These are phyloP conservation scores for Trypanosoma cruzi DNA, from an alignment of 208 protist genomes.

Conservation along the genomic window DNA sequence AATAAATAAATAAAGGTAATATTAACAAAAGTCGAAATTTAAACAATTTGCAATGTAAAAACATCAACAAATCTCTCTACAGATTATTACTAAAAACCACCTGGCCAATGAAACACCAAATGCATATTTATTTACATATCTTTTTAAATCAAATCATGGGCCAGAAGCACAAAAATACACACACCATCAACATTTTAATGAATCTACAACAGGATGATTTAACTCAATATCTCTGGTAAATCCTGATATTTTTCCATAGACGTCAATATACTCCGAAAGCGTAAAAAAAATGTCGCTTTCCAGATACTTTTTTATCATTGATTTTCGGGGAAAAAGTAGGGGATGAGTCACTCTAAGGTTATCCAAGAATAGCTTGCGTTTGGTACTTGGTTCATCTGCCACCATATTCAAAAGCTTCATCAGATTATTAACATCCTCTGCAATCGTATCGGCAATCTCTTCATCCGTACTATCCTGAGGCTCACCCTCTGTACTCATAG, in stretches of 20 bases:
- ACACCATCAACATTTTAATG: slow-evolving; percentile 67
- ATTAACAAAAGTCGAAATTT: background rate
- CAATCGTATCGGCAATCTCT: slow-evolving; percentile 47
- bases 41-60: slow-evolving; percentile 2
- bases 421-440: slow-evolving; percentile 50
- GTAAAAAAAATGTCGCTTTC: slow-evolving; percentile 60
- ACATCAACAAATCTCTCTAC: background rate
- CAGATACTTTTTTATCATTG: slow-evolving; percentile 50
- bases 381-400: slow-evolving; percentile 21
- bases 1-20: slow-evolving; percentile 16
- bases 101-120: slow-evolving; percentile 1
- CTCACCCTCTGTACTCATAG: slow-evolving; percentile 28
- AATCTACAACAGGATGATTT: slow-evolving; percentile 72
- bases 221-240: slow-evolving; percentile 68
- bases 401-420: slow-evolving; percentile 41
- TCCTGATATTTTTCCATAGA: slow-evolving; percentile 57
- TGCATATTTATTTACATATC: background rate
- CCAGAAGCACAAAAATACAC: background rate
- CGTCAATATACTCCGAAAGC: slow-evolving; percentile 57
- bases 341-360: slow-evolving; percentile 71
- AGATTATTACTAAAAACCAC: background rate
- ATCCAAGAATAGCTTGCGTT: slow-evolving; percentile 44
- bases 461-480: slow-evolving; percentile 47
- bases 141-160: slow-evolving; percentile 1
- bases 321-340: slow-evolving; percentile 65